Evolutionary conservation across 768 basidiomycete genomes (phyloP), one percentile per base, ranked within the genome.

Genomic region (Rhizopogon salebrosus): DNA sequence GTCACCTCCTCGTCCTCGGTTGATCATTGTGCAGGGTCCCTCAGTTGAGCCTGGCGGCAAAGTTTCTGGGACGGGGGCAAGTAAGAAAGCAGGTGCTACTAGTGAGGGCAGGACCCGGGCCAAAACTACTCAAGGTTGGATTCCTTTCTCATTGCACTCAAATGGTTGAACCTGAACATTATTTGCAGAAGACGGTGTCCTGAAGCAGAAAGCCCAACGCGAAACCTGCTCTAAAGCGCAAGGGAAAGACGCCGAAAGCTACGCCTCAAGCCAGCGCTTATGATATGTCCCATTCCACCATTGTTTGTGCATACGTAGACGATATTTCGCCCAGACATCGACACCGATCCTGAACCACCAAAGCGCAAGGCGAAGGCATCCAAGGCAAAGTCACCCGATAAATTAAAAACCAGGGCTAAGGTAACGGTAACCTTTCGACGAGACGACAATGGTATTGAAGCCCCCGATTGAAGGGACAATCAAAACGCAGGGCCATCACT

Each of bases 391-490:
- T 2, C 23, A 35, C 49, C 43, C 5, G 49, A 23, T 34, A 36
- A n/a, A 40, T 38, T 18, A 10, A 53, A 37, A 49, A 2, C 39
- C 4, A 65, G 60, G 31, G 13, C 48, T 24, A 60, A 39, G 14
- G 24, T 24, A 4, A 8, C 29, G 34, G 59, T 48, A 23, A 14
- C 29, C 14, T 16, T n/a, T 18, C 55, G 45, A 50, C 16, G 24
- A 67, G 66, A 67, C 38, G 67, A n/a, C n/a, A n/a, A 67, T 26
- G 67, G 67, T 8, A 62, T 65, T 10, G 65, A 67, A 8, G 56
- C 53, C 63, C 55, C 0, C 60, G 11, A 13, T 45, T 9, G 54
- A 52, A 41, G 38, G 36, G 22, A 23, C 9, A 6, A 13, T 20
- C 37, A 29, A 57, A 55, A 43, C 48, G 53, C 23, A 54, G 50